Percentiles rank a stretch among this genome's conserved stretches.
Evolutionary conservation across 345 rosid genomes (phyloP).

Genomic region (Crucihimalaya himalaica): DNA sequence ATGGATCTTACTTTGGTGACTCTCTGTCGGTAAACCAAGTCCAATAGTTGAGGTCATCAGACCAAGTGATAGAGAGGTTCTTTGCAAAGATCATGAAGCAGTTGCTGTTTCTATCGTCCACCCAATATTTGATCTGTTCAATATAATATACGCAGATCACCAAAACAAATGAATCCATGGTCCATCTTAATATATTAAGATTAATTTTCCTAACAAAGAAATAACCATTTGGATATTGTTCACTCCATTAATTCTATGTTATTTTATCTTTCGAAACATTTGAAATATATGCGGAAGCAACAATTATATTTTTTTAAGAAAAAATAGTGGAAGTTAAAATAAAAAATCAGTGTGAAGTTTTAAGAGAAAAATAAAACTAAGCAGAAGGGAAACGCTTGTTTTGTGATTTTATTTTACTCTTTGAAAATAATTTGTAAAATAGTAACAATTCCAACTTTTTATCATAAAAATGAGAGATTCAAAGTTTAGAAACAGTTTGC

Average conservation of each 20-base stretch:
- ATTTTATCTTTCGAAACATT: not conserved
- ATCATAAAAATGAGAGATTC: too few species aligned
- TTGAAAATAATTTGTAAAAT: too few species aligned
- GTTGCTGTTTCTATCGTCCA: slow-evolving; percentile 54
- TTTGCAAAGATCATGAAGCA: slow-evolving; percentile 67
- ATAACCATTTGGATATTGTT: not conserved
- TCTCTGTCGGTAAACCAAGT: slow-evolving; percentile 48
- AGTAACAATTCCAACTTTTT: too few species aligned
- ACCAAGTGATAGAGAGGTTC: slow-evolving; percentile 62
- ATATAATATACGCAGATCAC: slow-evolving; percentile 9
- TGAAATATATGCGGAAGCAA: not conserved
- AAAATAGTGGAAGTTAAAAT: too few species aligned
- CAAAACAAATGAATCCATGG: not conserved
- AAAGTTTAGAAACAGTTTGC: too few species aligned
- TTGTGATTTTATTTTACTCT: too few species aligned
- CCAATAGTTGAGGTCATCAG: slow-evolving; percentile 56
- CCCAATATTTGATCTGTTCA: slow-evolving; percentile 52
- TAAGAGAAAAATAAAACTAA: too few species aligned
- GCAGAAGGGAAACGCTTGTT: too few species aligned
- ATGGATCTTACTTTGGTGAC: slow-evolving; percentile 42
- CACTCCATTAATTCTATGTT: not conserved
- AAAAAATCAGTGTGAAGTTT: too few species aligned
- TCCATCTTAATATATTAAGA: not conserved
- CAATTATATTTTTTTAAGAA: too few species aligned
- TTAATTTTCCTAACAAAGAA: not conserved